Conservation (phyloP, 768 basidiomycete species). For the Plicaturopsis crispa region DNA sequence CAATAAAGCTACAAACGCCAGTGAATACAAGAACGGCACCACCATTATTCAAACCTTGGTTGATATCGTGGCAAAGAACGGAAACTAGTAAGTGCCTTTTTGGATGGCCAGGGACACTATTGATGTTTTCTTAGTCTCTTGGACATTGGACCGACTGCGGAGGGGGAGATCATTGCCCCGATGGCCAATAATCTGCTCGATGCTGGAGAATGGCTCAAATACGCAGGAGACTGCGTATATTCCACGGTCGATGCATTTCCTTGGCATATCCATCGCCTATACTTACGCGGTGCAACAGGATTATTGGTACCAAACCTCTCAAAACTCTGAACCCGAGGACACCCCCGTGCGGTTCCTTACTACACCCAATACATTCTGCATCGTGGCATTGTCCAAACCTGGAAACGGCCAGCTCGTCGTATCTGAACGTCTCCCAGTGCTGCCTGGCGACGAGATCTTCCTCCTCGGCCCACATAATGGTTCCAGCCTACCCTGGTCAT, state of each 20-base stretch:
- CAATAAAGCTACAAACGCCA: conserved; percentile 31
- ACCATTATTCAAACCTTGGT: conserved; percentile 43
- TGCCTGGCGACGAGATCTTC: conserved; percentile 31
- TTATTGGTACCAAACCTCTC: conserved; percentile 40
- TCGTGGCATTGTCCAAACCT: conserved; percentile 35
- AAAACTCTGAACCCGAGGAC: conserved; percentile 22
- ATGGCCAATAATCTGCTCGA: conserved; percentile 39
- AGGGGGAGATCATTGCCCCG: conserved; percentile 42
- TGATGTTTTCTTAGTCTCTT: conserved; percentile 29
- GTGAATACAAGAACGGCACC: conserved; percentile 40
- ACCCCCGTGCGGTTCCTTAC: conserved; percentile 36
- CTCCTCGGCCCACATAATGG: conserved; percentile 26
- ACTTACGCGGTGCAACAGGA: conserved; percentile 18
- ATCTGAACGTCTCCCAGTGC: conserved; percentile 32
- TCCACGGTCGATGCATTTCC: conserved; percentile 31
- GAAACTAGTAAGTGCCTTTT: conserved; percentile 40
- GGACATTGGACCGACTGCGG: conserved; percentile 47
- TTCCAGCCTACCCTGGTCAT: conserved; percentile 17
- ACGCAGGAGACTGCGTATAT: conserved; percentile 44
- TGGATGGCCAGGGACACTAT: not conserved
- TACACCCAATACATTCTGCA: conserved; percentile 43
- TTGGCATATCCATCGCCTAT: not conserved
- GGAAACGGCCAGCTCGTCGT: conserved; percentile 24
- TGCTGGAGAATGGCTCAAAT: conserved; percentile 45
- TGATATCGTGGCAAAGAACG: conserved; percentile 56